Evolutionary conservation across 305 asterid species (phyloP).

Genomic region (Fraxinus albicans): DNA sequence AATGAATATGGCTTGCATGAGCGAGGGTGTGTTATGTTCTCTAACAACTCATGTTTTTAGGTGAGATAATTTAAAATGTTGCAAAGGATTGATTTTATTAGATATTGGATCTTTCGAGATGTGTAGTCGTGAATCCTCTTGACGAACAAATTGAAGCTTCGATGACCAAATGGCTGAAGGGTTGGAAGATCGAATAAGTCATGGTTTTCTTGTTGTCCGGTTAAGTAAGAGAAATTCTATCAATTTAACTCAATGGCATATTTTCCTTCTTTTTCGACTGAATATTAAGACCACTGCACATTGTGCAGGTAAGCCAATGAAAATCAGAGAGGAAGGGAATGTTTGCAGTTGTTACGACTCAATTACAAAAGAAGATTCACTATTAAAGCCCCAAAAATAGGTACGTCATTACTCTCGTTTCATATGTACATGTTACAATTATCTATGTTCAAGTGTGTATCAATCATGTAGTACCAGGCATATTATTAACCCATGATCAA

Average conservation of each 20-base stretch:
- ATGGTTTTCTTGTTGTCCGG: neutral
- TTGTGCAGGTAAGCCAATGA: neutral
- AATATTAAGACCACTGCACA: neutral
- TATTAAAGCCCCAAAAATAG: neutral
- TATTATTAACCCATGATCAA: neutral
- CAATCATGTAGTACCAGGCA: neutral
- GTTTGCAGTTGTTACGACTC: neutral
- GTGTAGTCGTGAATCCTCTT: neutral
- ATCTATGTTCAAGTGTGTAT: neutral
- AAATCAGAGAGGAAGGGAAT: neutral
- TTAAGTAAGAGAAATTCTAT: neutral
- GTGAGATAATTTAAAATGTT: neutral
- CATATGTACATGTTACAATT: neutral
- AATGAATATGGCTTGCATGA: neutral
- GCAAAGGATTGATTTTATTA: neutral
- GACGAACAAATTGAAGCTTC: neutral
- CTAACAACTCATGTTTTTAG: neutral
- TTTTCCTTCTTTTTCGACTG: neutral
- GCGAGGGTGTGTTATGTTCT: neutral
- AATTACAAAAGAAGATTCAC: neutral
- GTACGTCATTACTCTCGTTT: neutral
- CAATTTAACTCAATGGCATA: neutral
- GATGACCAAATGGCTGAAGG: neutral
- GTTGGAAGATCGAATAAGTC: neutral
- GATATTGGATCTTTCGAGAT: neutral